phyloP scores from a whole-genome alignment of 2,329 filamentous ascomycete species.

The Raffaelea arxii region DNA sequence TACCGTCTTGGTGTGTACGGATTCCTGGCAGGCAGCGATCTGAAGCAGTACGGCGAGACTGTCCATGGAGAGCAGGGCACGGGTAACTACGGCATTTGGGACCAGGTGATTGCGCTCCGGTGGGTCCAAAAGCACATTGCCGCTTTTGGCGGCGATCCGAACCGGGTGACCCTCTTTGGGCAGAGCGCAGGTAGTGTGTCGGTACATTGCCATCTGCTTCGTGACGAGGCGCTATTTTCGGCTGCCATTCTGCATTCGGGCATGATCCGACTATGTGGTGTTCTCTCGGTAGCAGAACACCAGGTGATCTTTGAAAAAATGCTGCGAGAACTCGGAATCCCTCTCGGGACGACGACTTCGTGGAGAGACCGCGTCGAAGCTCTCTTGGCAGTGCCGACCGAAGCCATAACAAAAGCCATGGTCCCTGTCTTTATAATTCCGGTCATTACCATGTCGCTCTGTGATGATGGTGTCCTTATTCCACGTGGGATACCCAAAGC shows the following conservation, averaged over 20 bases:
- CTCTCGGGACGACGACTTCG: neutral
- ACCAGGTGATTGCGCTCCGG: constrained; percentile 7
- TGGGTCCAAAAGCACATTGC: constrained; percentile 9
- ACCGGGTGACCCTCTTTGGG: constrained; percentile 5
- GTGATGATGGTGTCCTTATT: constrained; percentile 10
- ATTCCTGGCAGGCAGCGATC: constrained; percentile 26
- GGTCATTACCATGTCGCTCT: constrained; percentile 9
- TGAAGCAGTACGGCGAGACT: neutral
- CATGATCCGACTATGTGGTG: constrained; percentile 6
- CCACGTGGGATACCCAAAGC: neutral
- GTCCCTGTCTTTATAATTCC: constrained; percentile 4
- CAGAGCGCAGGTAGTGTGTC: constrained; percentile 9
- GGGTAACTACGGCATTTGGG: constrained; percentile 8
- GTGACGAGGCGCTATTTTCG: constrained; percentile 8
- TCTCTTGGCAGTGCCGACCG: neutral
- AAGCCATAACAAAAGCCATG: constrained; percentile 5
- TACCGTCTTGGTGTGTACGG: constrained; percentile 29
- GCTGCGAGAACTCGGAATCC: constrained; percentile 1
- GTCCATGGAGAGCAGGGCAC: neutral
- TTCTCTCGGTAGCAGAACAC: constrained; percentile 5
- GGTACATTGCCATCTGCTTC: constrained; percentile 6
- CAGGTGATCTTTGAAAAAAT: constrained; percentile 9
- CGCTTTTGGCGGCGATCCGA: constrained; percentile 8
- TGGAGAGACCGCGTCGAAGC: neutral
- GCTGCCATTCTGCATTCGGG: constrained; percentile 11